Percentiles rank a stretch among this genome's conserved stretches.
Conservation (phyloP, 1,284 basidiomycete species). For the Golubevia pallescens region DNA sequence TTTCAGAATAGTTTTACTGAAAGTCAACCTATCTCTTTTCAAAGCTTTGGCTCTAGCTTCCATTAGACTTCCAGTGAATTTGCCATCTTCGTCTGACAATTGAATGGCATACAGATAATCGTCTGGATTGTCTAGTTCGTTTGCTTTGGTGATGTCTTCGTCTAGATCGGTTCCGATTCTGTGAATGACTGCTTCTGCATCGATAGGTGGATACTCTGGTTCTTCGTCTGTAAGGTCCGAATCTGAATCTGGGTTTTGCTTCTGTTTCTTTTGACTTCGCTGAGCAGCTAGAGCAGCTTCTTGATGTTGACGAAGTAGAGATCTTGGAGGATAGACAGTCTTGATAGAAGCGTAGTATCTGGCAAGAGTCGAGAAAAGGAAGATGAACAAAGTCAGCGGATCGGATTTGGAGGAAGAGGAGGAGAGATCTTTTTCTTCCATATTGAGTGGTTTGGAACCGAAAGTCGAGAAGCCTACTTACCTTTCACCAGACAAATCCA, state of each 20-base stretch:
- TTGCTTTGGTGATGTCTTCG: constrained; percentile 75
- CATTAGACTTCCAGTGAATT: constrained; percentile 72
- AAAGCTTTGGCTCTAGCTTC: constrained; percentile 76
- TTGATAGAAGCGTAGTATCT: constrained; percentile 69
- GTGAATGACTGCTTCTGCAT: constrained; percentile 67
- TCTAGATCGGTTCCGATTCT: constrained; percentile 80
- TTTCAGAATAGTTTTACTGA: constrained; percentile 93
- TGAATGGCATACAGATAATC: constrained; percentile 88
- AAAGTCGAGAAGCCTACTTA: background rate
- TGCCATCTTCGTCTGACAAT: constrained; percentile 69
- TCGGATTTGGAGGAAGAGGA: background rate
- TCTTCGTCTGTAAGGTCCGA: constrained; percentile 1
- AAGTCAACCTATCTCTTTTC: constrained; percentile 90
- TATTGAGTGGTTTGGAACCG: background rate
- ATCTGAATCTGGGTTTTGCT: constrained; percentile 8
- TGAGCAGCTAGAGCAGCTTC: constrained; percentile 41
- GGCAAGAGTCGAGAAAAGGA: constrained; percentile 10
- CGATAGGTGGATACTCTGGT: constrained; percentile 4
- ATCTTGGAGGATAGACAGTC: constrained; percentile 43
- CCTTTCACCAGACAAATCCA: constrained; percentile 44
- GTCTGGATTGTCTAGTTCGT: constrained; percentile 76
- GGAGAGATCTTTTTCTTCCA: too few species aligned
- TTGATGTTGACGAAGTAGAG: constrained; percentile 8
- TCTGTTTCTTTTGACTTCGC: constrained; percentile 66
- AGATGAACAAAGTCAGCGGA: background rate